Evolutionary conservation across 345 rosid genomes (phyloP), one percentile per base, ranked within the genome.

Genomic region (Ailanthus altissimus): DNA sequence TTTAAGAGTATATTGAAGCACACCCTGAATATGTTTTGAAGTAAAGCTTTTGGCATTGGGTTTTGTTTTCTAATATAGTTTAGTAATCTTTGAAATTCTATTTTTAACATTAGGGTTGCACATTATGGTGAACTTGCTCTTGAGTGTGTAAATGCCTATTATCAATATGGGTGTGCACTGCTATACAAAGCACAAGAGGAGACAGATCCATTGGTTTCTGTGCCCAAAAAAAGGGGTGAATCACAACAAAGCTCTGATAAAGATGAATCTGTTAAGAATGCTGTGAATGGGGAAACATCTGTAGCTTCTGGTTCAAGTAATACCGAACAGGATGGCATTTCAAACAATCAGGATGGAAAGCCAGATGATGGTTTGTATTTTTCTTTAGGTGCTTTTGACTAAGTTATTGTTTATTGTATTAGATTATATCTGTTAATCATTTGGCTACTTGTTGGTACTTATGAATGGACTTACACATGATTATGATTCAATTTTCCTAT

Each of bases 121-220:
- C 88, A 84, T 67, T 82, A 84, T 81, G 99, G 90, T 74, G 99
- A 94, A 70, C 97, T 92, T 51, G 89, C 90, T 42, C 57, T 70
- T 40, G 97, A 90, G 79, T 94, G 98, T 49, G 57, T 89, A 20
- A 85, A 83, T 36, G 88, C 97, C 0, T 94, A 92, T 83, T 92
- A 90, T 81, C 89, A 85, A 40, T 96, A 92, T 80, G 99, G 98
- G 61, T 87, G 88, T 70, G 92, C 97, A 1, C 83, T 96, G 15
- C 77, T 94, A 72, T 91, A 86, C 72, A 94, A 94, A 85, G 98
- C 97, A 77, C 97, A 92, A 63, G 97, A 93, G 77, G 97, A 94
- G 87, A 85, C 95, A 68, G 99, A 91, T 88, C 97, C 97, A 21
- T 75, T 92, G 81, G 99, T 82, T 71, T 62, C 85, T 77, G 81